phyloP scores from a whole-genome alignment of 345 rosid genomes.

The Eucalyptus marginata region DNA sequence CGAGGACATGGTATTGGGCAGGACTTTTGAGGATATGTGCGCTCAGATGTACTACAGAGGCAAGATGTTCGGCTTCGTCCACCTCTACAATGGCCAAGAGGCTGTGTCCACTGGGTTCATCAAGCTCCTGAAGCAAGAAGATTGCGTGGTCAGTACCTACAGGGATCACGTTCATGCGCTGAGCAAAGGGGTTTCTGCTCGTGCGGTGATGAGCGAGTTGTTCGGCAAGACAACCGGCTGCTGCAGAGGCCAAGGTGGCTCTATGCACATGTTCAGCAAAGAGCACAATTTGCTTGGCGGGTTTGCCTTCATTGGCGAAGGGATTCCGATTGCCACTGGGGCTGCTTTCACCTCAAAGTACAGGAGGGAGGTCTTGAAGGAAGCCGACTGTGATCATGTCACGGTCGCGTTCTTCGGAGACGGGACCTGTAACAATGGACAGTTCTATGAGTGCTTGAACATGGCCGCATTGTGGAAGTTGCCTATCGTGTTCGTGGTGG shows the following conservation, averaged over 20 bases:
- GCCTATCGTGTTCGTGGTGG: conserved; percentile 54
- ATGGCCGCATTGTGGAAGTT: conserved; percentile 57
- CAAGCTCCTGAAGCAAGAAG: conserved; percentile 30
- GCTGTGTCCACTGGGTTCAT: conserved; percentile 54
- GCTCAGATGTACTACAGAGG: conserved; percentile 59
- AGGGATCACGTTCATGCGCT: conserved; percentile 50
- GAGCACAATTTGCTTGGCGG: conserved; percentile 50
- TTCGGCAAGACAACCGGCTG: conserved; percentile 53
- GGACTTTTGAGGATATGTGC: conserved; percentile 55
- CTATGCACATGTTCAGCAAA: conserved; percentile 57
- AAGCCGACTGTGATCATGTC: conserved; percentile 29
- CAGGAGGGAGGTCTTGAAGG: conserved; percentile 30
- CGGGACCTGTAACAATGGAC: conserved; percentile 50
- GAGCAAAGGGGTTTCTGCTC: conserved; percentile 47
- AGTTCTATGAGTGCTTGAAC: conserved; percentile 59
- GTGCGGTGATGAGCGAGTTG: conserved; percentile 55
- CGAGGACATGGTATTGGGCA: conserved; percentile 47
- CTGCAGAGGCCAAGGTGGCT: conserved; percentile 51
- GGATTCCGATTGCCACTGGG: conserved; percentile 54
- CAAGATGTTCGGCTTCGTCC: conserved; percentile 58
- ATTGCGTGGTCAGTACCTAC: conserved; percentile 33
- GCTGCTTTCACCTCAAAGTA: conserved; percentile 45
- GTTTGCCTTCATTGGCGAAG: conserved; percentile 54
- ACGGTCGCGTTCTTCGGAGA: conserved; percentile 48
- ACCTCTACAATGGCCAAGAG: conserved; percentile 55